Evolutionary conservation across 306 rosid species (phyloP), one percentile per base, ranked within the genome.

Genomic region (Macrotyloma uniflorum): DNA sequence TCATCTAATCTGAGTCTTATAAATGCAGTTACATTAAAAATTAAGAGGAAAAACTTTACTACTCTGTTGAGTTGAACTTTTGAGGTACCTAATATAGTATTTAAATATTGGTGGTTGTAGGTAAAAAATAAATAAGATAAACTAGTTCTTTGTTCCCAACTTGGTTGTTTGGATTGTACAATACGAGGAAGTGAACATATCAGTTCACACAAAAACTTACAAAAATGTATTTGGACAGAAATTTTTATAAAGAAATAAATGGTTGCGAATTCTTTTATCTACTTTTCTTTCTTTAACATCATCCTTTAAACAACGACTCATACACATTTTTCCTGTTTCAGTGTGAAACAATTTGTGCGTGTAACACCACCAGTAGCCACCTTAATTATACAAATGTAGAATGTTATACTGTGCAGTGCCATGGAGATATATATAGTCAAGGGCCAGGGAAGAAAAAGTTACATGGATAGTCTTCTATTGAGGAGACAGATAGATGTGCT

Each of bases 361-460:
- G 23, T 24, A 23, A 42, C 71, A 68, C 4, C 23, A 42, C 12
- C 22, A 9, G 53, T 19, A 33, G 36, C n/a, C n/a, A n/a, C n/a
- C n/a, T n/a, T n/a, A 30, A 49, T 64, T 47, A 10, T 76, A 22
- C 16, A 40, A 55, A 55, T 10, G 33, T 23, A 28, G 15, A 54
- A 20, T 9, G 61, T 4, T 3, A 55, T 22, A 13, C 0, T 71
- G 62, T 40, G 30, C 20, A 53, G 3, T 66, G 57, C 20, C 13
- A 36, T 3, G 67, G 67, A 51, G 68, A 68, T 43, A 28, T 4
- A 30, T 15, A 16, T n/a, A n/a, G 82, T 42, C 69, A 67, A 76
- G 10, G 74, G 67, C 35, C 67, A 65, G 24, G 74, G 54, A 16
- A 65, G 28, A n/a, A 76, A 24, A 10, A 47, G 42, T 65, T 24